Conservation (phyloP, 2,329 filamentous ascomycete species). For the Colletotrichum liaoningense region DNA sequence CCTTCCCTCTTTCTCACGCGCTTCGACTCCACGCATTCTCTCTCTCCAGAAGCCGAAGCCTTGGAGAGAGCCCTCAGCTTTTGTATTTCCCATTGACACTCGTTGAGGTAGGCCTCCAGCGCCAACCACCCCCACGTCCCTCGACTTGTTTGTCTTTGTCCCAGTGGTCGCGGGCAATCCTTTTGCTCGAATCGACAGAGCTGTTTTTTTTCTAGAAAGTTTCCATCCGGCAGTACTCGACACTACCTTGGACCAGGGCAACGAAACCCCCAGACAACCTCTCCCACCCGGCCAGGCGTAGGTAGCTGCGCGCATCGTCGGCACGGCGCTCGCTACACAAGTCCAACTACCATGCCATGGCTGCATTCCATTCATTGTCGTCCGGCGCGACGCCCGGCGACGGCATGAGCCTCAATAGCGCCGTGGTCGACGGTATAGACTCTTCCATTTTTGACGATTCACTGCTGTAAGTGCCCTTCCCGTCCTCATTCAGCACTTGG, state of each 20-base stretch:
- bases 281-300: not conserved
- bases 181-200: constrained; percentile 5
- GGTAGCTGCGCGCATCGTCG: constrained; percentile 27
- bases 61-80: constrained; percentile 23
- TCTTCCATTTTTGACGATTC: constrained; percentile 66
- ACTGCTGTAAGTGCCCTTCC: constrained; percentile 59
- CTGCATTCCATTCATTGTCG: constrained; percentile 67
- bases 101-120: not conserved
- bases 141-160: constrained; percentile 6
- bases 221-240: not conserved
- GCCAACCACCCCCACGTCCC: not conserved
- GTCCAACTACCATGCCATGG: constrained; percentile 62
- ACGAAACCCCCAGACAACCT: not conserved
- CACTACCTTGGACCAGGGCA: not conserved
- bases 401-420: constrained; percentile 57
- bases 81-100: constrained; percentile 30
- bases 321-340: constrained; percentile 37
- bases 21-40: constrained; percentile 6
- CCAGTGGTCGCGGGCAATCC: not conserved
- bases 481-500: not conserved
- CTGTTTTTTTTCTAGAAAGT: not conserved
- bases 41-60: not conserved
- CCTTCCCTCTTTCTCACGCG: not conserved
- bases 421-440: constrained; percentile 63
- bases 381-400: constrained; percentile 57